Base-by-base conservation (phyloP, 495 filamentous ascomycete species). In the Haplographium delicatum region DNA sequence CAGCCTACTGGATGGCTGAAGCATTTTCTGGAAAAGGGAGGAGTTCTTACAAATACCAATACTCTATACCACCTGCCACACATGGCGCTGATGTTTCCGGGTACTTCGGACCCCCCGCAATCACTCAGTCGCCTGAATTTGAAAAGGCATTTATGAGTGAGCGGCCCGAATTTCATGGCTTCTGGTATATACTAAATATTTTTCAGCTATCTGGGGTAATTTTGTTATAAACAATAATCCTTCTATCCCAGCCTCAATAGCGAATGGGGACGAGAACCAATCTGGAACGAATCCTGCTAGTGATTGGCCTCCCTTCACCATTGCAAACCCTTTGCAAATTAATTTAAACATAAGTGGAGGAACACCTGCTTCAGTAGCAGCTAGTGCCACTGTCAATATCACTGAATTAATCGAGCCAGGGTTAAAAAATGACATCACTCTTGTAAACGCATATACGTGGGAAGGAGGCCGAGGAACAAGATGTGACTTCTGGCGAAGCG, bases 341-440 rank as follows among this genome's bases (percentile, higher is more conserved):
- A 78, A 81, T 53, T 54, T 81, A 22, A 81, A 84, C 47, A 60
- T 69, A 28, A 81, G 76, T 0, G 75, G 78, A 7, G 75, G 76
- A 1, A 51, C 54, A 2, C 3, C 20, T 5, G 9, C 15, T 2
- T 2, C 19, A 43, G 19, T 11, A 13, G 13, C 3, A 11, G 42
- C 23, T 22, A 10, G 5, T 33, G 22, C n/a, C n/a, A 50, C 48
- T 1, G 53, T 57, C 1, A 64, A 62, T 2, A 23, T 59, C 6
- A 55, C 26, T 3, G 6, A 51, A 23, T 66, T 67, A 26, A 64
- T 62, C 11, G 69, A 71, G 7, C 64, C 71, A 1, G 79, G 78
- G 0, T 47, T 80, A 27, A 49, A 58, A 31, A 78, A 77, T 53
- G 61, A 62, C 0, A 74, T 84, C 31, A 63, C 49, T 0, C 40